phyloP scores from a whole-genome alignment of 495 filamentous ascomycete species.

The Xylaria scruposa region DNA sequence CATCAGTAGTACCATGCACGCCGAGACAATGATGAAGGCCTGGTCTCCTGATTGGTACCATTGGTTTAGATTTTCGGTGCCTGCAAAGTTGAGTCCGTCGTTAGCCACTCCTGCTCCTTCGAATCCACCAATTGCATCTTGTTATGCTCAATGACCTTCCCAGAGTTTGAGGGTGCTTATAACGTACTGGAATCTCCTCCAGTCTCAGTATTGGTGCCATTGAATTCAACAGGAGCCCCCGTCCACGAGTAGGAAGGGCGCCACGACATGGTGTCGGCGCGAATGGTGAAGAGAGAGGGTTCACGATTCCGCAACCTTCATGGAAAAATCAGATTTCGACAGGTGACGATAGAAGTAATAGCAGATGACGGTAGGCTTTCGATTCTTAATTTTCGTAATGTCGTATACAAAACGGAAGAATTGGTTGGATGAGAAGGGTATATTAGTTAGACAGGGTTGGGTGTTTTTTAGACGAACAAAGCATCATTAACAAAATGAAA shows the following conservation, averaged over 20 bases:
- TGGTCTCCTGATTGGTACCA: conserved; percentile 69
- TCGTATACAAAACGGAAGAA: background rate
- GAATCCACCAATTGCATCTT: background rate
- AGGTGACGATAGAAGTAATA: background rate
- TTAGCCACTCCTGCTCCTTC: conserved; percentile 20
- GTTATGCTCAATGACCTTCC: conserved; percentile 8
- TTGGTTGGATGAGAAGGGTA: background rate
- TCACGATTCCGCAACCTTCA: background rate
- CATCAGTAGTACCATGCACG: conserved; percentile 97
- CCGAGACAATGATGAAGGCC: conserved; percentile 89
- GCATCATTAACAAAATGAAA: background rate
- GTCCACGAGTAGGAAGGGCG: conserved; percentile 73
- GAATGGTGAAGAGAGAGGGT: background rate
- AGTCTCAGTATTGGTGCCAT: conserved; percentile 70
- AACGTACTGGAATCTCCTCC: conserved; percentile 86
- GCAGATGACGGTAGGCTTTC: background rate
- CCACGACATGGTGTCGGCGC: conserved; percentile 59
- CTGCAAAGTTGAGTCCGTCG: conserved; percentile 46
- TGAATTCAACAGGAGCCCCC: conserved; percentile 76
- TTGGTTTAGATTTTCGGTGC: conserved; percentile 83
- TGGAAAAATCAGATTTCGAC: background rate
- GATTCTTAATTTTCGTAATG: background rate
- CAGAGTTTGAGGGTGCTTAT: conserved; percentile 7
- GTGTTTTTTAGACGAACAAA: background rate
- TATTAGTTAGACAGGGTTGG: background rate